Base-by-base conservation (phyloP, 495 filamentous ascomycete species). In the Podospora tetraspora region DNA sequence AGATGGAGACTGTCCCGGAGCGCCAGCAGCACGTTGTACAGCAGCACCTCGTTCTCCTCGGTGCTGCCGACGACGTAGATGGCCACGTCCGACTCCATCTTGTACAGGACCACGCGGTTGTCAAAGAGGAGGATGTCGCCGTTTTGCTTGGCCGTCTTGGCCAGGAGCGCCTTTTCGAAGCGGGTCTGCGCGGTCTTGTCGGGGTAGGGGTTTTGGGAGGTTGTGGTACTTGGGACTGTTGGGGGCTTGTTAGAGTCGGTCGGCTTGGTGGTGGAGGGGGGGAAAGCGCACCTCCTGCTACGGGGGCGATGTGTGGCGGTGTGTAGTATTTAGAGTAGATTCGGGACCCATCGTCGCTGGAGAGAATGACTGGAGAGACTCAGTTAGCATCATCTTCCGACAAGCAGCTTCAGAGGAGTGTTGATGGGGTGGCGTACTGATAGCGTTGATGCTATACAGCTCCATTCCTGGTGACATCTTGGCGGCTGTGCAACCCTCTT, bases 91-190 rank as follows among this genome's bases (percentile, higher is more conserved):
- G 91, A 91, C 84, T 99, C 95, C 81, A 89, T 90, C 87, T 98
- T 98, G 85, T 96, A 99, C 34, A 98, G 92, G 34, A 98, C 93
- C 37, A 98, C 87, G 71, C 91, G 88, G 80, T 92, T 92, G 79
- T 98, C 95, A 82, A 96, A 98, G 61, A 98, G 87, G 65, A 99
- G 96, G 72, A 99, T 93, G 81, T 99, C 95, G 65, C 90, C 91
- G 25, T 87, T 91, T 74, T 94, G 92, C 83, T 99, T 99, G 71
- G 91, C 92, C 19, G 95, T 99, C 86, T 99, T 99, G 69, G 95
- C 92, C 59, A 97, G 81, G 25, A 99, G 86, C 16, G 93, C 95
- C 82, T 97, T 97, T 79, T 99, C 95, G 76, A 99, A 99, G 7
- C 91, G 86, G 73, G 92, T 95, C 79, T 99, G 95, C 68, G 94